These are phyloP conservation scores for Larix kaempferi DNA, from an alignment of 75 land plant species.

Conservation along the genomic window DNA sequence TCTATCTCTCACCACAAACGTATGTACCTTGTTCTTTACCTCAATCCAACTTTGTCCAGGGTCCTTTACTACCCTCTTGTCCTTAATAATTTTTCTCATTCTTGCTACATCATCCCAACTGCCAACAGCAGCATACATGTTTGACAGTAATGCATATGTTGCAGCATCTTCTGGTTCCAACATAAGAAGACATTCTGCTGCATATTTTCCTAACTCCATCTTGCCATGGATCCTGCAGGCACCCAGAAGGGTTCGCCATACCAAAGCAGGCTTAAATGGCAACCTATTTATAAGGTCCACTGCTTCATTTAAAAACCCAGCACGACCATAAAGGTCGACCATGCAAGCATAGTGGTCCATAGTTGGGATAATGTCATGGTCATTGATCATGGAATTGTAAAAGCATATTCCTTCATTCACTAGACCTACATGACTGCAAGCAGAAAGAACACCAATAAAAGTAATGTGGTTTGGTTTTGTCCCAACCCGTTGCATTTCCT, in stretches of 20 bases:
- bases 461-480: constrained; percentile 12
- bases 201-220: constrained; percentile 15
- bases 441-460: constrained; percentile 16
- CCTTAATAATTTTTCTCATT: neutral
- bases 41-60: constrained; percentile 4
- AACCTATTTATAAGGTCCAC: constrained; percentile 8
- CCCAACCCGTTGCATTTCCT: constrained; percentile 15
- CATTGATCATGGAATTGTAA: constrained; percentile 20
- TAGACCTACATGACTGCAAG: constrained; percentile 11
- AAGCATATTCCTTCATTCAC: neutral
- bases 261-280: constrained; percentile 16
- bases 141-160: constrained; percentile 5
- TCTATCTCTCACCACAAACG: neutral
- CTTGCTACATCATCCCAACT: constrained; percentile 11
- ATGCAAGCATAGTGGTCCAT: constrained; percentile 25
- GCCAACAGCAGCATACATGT: constrained; percentile 12
- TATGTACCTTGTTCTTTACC: constrained; percentile 6
- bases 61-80: neutral
- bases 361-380: constrained; percentile 10
- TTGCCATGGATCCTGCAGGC: constrained; percentile 16
- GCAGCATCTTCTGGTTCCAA: constrained; percentile 11
- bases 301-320: constrained; percentile 14
- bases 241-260: constrained; percentile 22
- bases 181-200: constrained; percentile 13
- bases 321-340: constrained; percentile 18